phyloP scores from a whole-genome alignment of 2,329 filamentous ascomycete species.

The Rhinocladiella similis region DNA sequence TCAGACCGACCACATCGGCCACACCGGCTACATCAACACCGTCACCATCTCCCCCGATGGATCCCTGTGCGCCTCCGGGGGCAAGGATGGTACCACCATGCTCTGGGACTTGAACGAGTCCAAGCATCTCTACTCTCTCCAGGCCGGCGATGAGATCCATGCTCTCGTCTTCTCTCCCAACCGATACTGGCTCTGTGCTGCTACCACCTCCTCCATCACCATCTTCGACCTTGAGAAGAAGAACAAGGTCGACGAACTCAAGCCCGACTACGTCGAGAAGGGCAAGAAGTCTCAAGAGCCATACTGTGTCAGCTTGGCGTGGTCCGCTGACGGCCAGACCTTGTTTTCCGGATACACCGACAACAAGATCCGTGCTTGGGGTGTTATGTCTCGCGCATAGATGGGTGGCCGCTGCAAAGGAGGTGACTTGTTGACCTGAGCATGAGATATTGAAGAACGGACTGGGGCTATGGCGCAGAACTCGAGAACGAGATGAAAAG shows the following conservation, averaged over 20 bases:
- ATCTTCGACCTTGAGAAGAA: constrained; percentile 99
- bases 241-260: constrained; percentile 82
- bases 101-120: constrained; percentile 99
- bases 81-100: constrained; percentile 99
- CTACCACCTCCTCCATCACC: constrained; percentile 96
- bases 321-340: constrained; percentile 98
- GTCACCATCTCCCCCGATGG: constrained; percentile 99
- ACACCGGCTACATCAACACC: constrained; percentile 99
- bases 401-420: neutral
- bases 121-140: constrained; percentile 99
- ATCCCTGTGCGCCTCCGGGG: constrained; percentile 97
- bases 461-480: neutral
- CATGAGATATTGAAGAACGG: neutral
- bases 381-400: constrained; percentile 92
- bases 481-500: neutral
- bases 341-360: constrained; percentile 99
- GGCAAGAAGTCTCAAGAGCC: constrained; percentile 99
- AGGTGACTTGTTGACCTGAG: too few species aligned
- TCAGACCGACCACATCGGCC: constrained; percentile 99
- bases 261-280: constrained; percentile 93
- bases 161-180: constrained; percentile 99
- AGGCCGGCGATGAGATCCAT: constrained; percentile 99
- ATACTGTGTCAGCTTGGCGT: constrained; percentile 96
- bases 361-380: constrained; percentile 98
- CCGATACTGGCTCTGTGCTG: constrained; percentile 99